Percentiles rank a stretch among this genome's conserved stretches.
Evolutionary conservation across 1,284 basidiomycete genomes (phyloP).

Genomic region (Gymnopus androsaceus): DNA sequence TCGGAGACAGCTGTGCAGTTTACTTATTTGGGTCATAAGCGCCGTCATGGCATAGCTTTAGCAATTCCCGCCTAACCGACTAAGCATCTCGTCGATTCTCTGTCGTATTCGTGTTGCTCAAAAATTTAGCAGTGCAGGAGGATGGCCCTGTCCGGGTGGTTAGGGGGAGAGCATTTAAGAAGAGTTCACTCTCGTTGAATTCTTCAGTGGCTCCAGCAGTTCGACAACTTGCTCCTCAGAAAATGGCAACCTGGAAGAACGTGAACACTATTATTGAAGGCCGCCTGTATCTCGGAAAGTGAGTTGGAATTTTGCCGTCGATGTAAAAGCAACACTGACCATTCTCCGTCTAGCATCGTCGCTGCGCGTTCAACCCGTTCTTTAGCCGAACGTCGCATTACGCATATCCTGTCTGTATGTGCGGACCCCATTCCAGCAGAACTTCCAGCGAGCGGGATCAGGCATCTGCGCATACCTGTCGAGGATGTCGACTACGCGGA

Average conservation of each 20-base stretch:
- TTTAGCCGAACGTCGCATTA: conserved; percentile 71
- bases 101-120: no score
- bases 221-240: conserved; percentile 11
- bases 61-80: no score
- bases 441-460: conserved; percentile 68
- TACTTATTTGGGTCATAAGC: no score
- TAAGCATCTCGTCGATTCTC: no score
- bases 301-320: conserved; percentile 33
- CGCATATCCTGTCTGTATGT: conserved; percentile 77
- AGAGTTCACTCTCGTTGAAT: background rate
- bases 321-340: background rate
- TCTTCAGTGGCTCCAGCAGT: background rate
- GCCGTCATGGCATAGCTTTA: no score
- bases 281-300: conserved; percentile 78
- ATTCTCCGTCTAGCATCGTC: conserved; percentile 50
- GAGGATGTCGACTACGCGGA: conserved; percentile 85
- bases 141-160: no score
- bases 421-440: conserved; percentile 74
- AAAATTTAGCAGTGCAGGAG: no score
- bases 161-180: no score
- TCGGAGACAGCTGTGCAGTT: no score
- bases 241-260: conserved; percentile 69
- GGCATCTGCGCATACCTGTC: conserved; percentile 69
- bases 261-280: conserved; percentile 70
- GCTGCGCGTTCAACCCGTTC: conserved; percentile 74